Conservation (phyloP, 331 rosid genomes). For the Stylosanthes scabra region DNA sequence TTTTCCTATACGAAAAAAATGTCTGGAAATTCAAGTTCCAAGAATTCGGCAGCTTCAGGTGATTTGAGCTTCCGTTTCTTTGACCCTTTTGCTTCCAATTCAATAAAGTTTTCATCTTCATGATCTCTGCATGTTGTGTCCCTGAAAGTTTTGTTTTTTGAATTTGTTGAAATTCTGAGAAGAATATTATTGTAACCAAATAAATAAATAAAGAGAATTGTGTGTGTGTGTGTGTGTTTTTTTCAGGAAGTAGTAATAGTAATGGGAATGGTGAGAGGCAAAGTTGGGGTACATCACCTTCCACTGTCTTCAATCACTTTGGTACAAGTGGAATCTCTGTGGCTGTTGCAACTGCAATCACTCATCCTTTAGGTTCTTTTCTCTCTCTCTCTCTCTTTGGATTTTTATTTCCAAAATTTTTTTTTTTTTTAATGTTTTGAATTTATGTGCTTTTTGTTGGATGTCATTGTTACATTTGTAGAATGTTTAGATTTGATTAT, state of each 20-base stretch:
- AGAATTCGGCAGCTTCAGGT: slow-evolving; percentile 58
- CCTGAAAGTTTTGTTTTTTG: not conserved
- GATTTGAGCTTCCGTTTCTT: slow-evolving; percentile 21
- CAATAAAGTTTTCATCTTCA: not conserved
- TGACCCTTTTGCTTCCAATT: slow-evolving; percentile 11
- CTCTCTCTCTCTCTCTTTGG: slow-evolving; percentile 10
- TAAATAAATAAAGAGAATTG: not conserved
- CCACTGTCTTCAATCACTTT: slow-evolving; percentile 68
- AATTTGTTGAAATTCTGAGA: slow-evolving; percentile 8
- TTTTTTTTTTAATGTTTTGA: not conserved
- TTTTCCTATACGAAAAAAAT: slow-evolving; percentile 24
- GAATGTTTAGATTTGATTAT: not conserved
- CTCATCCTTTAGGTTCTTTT: slow-evolving; percentile 85
- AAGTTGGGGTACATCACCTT: slow-evolving; percentile 69
- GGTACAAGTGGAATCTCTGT: slow-evolving; percentile 86
- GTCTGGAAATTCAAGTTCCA: slow-evolving; percentile 52
- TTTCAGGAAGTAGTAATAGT: slow-evolving; percentile 42
- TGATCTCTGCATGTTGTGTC: not conserved
- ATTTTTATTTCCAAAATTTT: not conserved
- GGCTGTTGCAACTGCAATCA: slow-evolving; percentile 76
- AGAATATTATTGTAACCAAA: not conserved
- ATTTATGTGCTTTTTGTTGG: not conserved
- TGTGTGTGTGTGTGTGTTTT: not conserved
- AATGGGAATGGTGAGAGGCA: slow-evolving; percentile 47
- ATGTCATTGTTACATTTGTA: not conserved